phyloP scores from a whole-genome alignment of 2,329 filamentous ascomycete species.

The Thielaviopsis musarum region DNA sequence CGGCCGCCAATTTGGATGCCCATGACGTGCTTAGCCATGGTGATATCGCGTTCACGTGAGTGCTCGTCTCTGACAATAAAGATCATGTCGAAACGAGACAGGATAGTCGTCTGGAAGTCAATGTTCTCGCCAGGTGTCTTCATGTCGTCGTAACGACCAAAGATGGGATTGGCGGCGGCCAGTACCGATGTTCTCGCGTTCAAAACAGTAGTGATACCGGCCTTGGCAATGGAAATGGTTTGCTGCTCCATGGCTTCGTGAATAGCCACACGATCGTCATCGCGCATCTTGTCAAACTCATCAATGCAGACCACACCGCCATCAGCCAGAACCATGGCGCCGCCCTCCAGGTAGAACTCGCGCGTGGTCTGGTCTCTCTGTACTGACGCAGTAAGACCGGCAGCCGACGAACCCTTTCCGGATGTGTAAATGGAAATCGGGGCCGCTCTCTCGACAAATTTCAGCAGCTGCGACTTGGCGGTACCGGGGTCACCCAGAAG shows the following conservation, averaged over 20 bases:
- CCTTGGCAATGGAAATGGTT: conserved; percentile 97
- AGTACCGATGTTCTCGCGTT: conserved; percentile 91
- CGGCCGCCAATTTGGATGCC: conserved; percentile 87
- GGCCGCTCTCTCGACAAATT: conserved; percentile 92
- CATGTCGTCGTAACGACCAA: conserved; percentile 94
- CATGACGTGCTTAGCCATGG: conserved; percentile 94
- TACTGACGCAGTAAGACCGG: conserved; percentile 92
- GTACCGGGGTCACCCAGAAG: conserved; percentile 95
- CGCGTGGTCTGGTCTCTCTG: conserved; percentile 82
- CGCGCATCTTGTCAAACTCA: conserved; percentile 99
- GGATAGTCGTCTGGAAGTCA: conserved; percentile 94
- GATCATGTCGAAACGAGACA: conserved; percentile 99
- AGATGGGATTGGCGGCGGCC: conserved; percentile 92
- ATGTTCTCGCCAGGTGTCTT: conserved; percentile 97
- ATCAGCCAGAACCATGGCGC: conserved; percentile 95
- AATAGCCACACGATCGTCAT: conserved; percentile 93
- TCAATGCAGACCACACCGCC: conserved; percentile 97
- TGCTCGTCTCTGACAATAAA: conserved; percentile 97
- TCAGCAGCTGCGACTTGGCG: conserved; percentile 89
- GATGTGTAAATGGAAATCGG: conserved; percentile 98
- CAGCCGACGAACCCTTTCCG: conserved; percentile 91
- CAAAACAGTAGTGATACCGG: conserved; percentile 93
- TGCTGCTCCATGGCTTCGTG: conserved; percentile 99
- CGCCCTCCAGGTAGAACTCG: conserved; percentile 95
- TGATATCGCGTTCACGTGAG: conserved; percentile 74